Evolutionary conservation across 345 rosid genomes (phyloP).

Genomic region (Carallia pectinifolia): DNA sequence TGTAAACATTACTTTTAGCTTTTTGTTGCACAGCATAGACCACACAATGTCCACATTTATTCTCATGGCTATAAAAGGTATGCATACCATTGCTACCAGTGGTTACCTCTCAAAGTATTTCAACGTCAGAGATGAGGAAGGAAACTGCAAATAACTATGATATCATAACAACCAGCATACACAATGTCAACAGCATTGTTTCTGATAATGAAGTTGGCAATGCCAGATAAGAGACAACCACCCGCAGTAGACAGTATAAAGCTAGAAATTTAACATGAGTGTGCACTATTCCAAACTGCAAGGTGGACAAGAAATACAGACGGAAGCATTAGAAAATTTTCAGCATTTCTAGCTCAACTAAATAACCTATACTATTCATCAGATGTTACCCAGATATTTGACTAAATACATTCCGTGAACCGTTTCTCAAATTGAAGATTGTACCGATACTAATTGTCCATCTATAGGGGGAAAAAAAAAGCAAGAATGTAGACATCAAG

Average conservation of each 20-base stretch:
- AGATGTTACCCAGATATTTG: neutral
- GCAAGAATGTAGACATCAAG: too few species aligned
- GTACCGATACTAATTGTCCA: too few species aligned
- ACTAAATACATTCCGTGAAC: neutral
- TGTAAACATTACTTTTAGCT: too few species aligned
- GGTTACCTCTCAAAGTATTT: neutral
- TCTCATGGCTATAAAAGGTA: too few species aligned
- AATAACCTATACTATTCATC: neutral
- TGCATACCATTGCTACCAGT: too few species aligned
- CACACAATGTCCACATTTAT: too few species aligned
- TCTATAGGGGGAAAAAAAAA: too few species aligned
- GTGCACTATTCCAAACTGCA: neutral
- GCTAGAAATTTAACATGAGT: neutral
- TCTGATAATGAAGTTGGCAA: neutral
- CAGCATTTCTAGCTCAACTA: neutral
- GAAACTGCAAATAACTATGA: neutral
- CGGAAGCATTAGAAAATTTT: neutral
- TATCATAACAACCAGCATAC: neutral
- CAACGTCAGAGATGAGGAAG: neutral
- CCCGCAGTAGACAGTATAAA: neutral
- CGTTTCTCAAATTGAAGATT: too few species aligned
- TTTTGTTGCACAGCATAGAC: neutral
- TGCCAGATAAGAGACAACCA: neutral
- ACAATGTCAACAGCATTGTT: conserved; percentile 1
- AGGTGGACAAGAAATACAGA: neutral